A percentile compares a stretch with the other conserved stretches of the same genome.
Conservation (phyloP, 2,329 filamentous ascomycete genomes). For the Xylaria sp. region DNA sequence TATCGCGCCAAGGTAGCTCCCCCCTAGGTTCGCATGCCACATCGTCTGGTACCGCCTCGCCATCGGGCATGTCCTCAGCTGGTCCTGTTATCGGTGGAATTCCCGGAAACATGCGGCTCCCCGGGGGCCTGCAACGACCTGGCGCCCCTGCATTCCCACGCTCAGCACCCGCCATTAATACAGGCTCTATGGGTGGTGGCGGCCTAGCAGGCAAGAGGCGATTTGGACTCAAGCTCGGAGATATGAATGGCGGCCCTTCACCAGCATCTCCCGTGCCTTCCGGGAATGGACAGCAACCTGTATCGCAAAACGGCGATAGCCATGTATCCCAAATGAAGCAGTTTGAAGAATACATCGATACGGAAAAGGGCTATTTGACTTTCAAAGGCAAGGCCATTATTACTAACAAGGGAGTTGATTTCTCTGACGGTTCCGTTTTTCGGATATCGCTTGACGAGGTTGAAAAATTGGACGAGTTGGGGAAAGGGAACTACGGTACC, state of each 20-base stretch:
- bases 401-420: constrained; percentile 88
- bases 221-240: constrained; percentile 66
- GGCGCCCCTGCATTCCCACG: constrained; percentile 55
- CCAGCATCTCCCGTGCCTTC: constrained; percentile 49
- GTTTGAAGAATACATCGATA: constrained; percentile 82
- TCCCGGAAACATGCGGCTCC: constrained; percentile 53
- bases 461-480: constrained; percentile 88
- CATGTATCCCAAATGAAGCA: constrained; percentile 61
- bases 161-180: constrained; percentile 54
- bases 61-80: constrained; percentile 38
- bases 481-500: constrained; percentile 97
- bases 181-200: constrained; percentile 26
- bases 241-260: constrained; percentile 49
- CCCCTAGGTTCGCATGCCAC: constrained; percentile 37
- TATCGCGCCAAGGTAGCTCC: constrained; percentile 52
- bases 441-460: constrained; percentile 93
- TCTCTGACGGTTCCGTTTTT: constrained; percentile 86
- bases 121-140: constrained; percentile 50
- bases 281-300: constrained; percentile 42
- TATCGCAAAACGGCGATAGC: constrained; percentile 43
- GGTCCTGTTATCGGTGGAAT: constrained; percentile 41
- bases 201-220: constrained; percentile 68
- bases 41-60: constrained; percentile 41
- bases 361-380: constrained; percentile 86
- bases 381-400: constrained; percentile 94